A percentile compares a stretch with the other conserved stretches of the same genome.
phyloP scores from a whole-genome alignment of 768 basidiomycete species.

The Podaxis rugospora region DNA sequence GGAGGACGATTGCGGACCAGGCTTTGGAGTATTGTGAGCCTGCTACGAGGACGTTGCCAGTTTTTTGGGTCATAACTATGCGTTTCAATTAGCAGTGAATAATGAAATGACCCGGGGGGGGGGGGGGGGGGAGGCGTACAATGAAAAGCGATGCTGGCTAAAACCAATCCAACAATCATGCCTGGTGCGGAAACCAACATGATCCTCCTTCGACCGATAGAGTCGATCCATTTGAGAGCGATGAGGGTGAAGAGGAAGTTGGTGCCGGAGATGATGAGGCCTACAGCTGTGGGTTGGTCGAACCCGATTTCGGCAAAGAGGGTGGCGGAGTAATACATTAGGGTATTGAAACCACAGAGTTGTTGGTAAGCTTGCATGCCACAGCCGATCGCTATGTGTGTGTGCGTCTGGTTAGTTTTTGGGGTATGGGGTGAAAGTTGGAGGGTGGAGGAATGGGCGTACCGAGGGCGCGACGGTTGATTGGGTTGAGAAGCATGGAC shows the following conservation, averaged over 20 bases:
- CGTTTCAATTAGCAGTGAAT: no score
- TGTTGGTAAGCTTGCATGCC: constrained; percentile 85
- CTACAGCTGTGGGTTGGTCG: constrained; percentile 77
- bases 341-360: constrained; percentile 80
- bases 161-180: constrained; percentile 61
- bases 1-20: constrained; percentile 67
- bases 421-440: background rate
- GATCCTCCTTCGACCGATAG: constrained; percentile 63
- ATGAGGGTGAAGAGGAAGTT: constrained; percentile 78
- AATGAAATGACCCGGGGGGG: no score
- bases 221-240: constrained; percentile 72
- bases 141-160: constrained; percentile 64
- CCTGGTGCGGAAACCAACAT: constrained; percentile 70
- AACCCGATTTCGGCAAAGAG: constrained; percentile 81
- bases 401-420: background rate
- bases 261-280: constrained; percentile 72
- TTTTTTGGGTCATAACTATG: constrained; percentile 55
- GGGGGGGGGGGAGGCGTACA: constrained; percentile 35
- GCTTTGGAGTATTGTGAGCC: constrained; percentile 52
- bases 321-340: constrained; percentile 73
- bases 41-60: constrained; percentile 54
- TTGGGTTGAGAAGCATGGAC: constrained; percentile 50
- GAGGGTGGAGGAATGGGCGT: constrained; percentile 18
- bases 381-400: constrained; percentile 57
- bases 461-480: constrained; percentile 71